phyloP scores from a whole-genome alignment of 768 basidiomycete species.

The Lentinus tigrinus region DNA sequence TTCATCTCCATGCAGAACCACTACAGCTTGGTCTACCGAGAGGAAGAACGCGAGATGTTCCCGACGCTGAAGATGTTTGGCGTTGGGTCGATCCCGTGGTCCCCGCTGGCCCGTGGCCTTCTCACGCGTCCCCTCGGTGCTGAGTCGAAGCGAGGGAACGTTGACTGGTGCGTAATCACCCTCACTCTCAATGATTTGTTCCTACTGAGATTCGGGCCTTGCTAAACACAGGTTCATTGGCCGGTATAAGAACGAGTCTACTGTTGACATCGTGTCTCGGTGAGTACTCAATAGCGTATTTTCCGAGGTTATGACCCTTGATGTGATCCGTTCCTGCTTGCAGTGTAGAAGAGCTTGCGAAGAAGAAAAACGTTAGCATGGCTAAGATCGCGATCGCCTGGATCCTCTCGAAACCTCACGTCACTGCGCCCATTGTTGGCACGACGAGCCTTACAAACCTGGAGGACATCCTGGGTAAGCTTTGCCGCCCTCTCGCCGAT shows the following conservation, averaged over 20 bases:
- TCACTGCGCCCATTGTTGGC: constrained; percentile 28
- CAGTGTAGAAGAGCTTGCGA: constrained; percentile 41
- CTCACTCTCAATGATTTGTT: background rate
- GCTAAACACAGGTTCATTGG: background rate
- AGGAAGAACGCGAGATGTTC: constrained; percentile 61
- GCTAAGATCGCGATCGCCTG: constrained; percentile 38
- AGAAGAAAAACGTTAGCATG: constrained; percentile 34
- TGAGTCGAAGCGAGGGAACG: constrained; percentile 24
- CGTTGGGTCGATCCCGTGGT: constrained; percentile 40
- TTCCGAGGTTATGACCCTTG: too few relatives aligned
- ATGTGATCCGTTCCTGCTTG: too few relatives aligned
- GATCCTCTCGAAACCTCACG: constrained; percentile 28
- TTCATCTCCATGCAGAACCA: constrained; percentile 69
- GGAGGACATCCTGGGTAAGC: constrained; percentile 35
- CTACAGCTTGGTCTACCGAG: constrained; percentile 54
- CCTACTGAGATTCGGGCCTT: background rate
- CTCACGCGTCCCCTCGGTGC: constrained; percentile 27
- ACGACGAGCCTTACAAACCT: constrained; percentile 35
- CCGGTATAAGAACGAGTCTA: background rate
- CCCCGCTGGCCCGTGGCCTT: constrained; percentile 35
- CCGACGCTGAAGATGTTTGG: constrained; percentile 39
- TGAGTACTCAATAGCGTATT: too few relatives aligned
- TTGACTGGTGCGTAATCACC: constrained; percentile 18
- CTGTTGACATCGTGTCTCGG: too few relatives aligned
- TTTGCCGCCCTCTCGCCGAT: constrained; percentile 26